phyloP scores from a whole-genome alignment of 805 yeast genomes.

The Cyberlindnera nakhonratchasimensis region DNA sequence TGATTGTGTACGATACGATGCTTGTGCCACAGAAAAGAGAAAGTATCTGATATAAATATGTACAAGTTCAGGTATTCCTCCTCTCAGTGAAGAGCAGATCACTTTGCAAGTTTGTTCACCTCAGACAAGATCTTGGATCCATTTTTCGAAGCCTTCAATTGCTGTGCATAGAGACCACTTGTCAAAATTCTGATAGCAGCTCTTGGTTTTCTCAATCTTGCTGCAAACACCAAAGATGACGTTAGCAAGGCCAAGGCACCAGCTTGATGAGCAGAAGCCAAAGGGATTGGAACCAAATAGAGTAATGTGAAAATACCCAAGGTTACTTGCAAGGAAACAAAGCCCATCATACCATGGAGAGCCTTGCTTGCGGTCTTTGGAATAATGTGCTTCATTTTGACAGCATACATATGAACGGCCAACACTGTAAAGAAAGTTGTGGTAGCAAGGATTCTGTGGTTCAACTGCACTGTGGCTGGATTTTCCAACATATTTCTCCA shows the following conservation, averaged over 20 bases:
- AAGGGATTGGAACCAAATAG: constrained; percentile 85
- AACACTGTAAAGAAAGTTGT: constrained; percentile 71
- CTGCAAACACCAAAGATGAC: constrained; percentile 59
- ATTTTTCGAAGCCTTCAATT: constrained; percentile 22
- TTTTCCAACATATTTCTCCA: constrained; percentile 95
- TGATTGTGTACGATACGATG: not conserved
- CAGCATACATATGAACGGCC: constrained; percentile 68
- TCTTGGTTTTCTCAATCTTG: constrained; percentile 59
- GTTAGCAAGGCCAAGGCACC: constrained; percentile 92
- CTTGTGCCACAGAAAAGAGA: not conserved
- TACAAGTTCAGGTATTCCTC: not conserved
- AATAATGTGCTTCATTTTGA: constrained; percentile 47
- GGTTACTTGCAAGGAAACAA: constrained; percentile 77
- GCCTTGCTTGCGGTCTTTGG: constrained; percentile 57
- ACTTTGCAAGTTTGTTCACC: constrained; percentile 33
- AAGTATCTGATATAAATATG: constrained; percentile 1
- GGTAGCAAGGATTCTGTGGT: constrained; percentile 82
- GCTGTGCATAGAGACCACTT: constrained; percentile 32
- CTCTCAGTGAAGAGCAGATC: not conserved
- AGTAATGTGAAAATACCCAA: constrained; percentile 84
- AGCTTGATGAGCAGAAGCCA: constrained; percentile 96
- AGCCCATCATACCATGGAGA: constrained; percentile 71
- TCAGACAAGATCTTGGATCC: constrained; percentile 35
- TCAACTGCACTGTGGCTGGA: constrained; percentile 92
- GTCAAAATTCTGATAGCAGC: constrained; percentile 35